A percentile compares a stretch with the other conserved stretches of the same genome.
Evolutionary conservation across 306 rosid genomes (phyloP).

Genomic region (Vigna angularis): DNA sequence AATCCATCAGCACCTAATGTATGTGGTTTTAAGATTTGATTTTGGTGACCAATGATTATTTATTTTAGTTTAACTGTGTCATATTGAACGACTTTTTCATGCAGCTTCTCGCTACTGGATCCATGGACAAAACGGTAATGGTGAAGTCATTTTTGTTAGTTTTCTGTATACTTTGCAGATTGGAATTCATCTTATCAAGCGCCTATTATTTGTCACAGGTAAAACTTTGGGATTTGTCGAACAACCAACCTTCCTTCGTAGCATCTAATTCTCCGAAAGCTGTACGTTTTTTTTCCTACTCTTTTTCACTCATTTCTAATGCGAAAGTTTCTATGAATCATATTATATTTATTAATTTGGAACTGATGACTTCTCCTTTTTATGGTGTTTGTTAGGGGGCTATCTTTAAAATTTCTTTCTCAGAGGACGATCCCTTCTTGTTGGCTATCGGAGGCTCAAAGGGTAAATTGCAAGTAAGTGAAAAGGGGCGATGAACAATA

Average conservation of each 20-base stretch:
- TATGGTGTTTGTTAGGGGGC: conserved; percentile 70
- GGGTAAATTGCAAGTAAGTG: conserved; percentile 78
- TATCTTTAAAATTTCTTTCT: conserved; percentile 72
- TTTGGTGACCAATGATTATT: conserved; percentile 32
- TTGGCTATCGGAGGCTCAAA: conserved; percentile 91
- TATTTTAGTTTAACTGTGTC: conserved; percentile 37
- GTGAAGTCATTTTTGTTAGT: conserved; percentile 26
- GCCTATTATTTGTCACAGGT: conserved; percentile 58
- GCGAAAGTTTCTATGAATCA: not conserved
- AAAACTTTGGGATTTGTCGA: conserved; percentile 94
- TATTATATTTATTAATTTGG: conserved; percentile 15
- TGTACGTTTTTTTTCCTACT: conserved; percentile 50
- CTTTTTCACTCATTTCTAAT: not conserved
- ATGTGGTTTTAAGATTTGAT: conserved; percentile 40
- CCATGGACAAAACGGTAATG: conserved; percentile 82
- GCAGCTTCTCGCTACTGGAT: conserved; percentile 95
- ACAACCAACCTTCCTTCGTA: conserved; percentile 81
- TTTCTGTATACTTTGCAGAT: conserved; percentile 13
- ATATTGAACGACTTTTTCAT: conserved; percentile 24
- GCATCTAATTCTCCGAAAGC: conserved; percentile 65
- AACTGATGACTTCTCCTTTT: conserved; percentile 32
- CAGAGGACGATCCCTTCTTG: conserved; percentile 82
- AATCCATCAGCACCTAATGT: conserved; percentile 79
- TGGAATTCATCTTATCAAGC: conserved; percentile 35
- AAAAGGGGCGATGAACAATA: not conserved